Conservation (phyloP, 257 asterid genomes). For the Agastache rugosa region DNA sequence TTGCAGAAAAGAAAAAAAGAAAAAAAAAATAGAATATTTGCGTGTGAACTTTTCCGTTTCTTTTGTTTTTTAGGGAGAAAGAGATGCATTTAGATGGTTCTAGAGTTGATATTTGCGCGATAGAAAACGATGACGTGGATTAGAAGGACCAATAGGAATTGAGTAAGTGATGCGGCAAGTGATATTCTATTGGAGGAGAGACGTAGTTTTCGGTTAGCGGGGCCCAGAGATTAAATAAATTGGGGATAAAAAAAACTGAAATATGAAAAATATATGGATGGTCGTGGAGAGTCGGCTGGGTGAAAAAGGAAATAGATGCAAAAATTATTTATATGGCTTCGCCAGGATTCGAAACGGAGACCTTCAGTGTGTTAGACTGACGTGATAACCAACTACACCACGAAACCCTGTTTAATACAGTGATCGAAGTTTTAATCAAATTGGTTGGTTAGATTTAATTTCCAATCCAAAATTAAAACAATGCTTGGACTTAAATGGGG, state of each 20-base stretch:
- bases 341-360: constrained; percentile 89
- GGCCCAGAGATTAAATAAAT: background rate
- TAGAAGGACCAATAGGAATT: constrained; percentile 48
- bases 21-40: background rate
- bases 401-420: constrained; percentile 51
- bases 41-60: background rate
- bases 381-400: constrained; percentile 99
- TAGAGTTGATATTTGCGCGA: constrained; percentile 28
- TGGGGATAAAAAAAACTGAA: background rate
- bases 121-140: constrained; percentile 52
- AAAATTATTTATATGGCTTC: constrained; percentile 46
- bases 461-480: too few relatives aligned
- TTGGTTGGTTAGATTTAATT: too few relatives aligned
- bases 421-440: too few relatives aligned
- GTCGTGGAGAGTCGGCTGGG: too few relatives aligned
- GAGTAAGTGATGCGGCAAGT: constrained; percentile 42
- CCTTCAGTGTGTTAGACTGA: constrained; percentile 99
- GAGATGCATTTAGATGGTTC: constrained; percentile 18
- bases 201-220: background rate
- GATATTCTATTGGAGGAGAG: constrained; percentile 29
- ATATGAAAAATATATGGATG: background rate
- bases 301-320: background rate
- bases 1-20: background rate
- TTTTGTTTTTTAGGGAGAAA: background rate
- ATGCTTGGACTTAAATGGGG: too few relatives aligned